Evolutionary conservation across 1,139 yeast genomes (phyloP).

Genomic region (Kazachstania sp.): DNA sequence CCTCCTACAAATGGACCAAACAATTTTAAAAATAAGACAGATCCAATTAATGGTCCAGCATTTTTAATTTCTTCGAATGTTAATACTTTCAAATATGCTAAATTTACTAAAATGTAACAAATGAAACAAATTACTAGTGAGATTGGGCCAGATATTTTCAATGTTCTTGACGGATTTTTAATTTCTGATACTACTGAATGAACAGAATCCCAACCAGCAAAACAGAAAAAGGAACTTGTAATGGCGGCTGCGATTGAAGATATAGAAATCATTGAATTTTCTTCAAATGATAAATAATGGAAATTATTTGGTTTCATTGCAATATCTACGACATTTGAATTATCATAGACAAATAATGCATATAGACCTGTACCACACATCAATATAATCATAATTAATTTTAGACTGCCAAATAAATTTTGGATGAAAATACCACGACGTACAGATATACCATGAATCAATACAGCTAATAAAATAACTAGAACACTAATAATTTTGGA

Average conservation of each 20-base stretch:
- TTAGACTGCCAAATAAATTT: conserved; percentile 48
- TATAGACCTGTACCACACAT: conserved; percentile 46
- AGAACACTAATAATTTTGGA: conserved; percentile 39
- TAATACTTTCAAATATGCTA: conserved; percentile 49
- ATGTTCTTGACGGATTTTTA: conserved; percentile 48
- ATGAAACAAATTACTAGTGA: conserved; percentile 42
- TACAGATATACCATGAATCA: conserved; percentile 47
- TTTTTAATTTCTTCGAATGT: conserved; percentile 45
- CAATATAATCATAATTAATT: conserved; percentile 40
- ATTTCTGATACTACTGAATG: conserved; percentile 57
- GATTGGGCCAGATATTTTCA: conserved; percentile 53
- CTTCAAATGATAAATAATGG: conserved; percentile 15
- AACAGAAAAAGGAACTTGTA: conserved; percentile 51
- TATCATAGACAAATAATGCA: conserved; percentile 35
- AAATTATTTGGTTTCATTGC: neutral
- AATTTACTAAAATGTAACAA: conserved; percentile 45
- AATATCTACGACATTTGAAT: neutral
- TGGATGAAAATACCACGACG: conserved; percentile 48
- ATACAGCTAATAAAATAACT: conserved; percentile 38
- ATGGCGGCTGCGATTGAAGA: conserved; percentile 49
- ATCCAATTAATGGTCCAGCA: conserved; percentile 53
- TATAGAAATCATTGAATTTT: conserved; percentile 29
- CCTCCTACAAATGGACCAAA: conserved; percentile 48
- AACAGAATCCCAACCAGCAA: conserved; percentile 57
- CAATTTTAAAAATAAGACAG: conserved; percentile 47